Conservation (phyloP, 768 basidiomycete genomes). For the Russula emetica region DNA sequence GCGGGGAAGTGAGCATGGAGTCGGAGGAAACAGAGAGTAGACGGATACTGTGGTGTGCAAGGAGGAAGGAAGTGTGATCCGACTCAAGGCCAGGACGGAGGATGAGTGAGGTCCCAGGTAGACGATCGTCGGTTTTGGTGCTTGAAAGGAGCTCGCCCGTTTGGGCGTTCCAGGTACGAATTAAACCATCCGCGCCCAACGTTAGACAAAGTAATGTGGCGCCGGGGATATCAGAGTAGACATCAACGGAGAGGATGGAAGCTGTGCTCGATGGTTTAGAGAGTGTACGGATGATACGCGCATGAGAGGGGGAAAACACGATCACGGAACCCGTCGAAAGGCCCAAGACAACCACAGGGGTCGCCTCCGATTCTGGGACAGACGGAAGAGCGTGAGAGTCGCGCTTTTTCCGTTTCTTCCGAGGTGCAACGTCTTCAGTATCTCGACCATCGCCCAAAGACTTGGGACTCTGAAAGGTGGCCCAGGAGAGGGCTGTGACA, state of each 20-base stretch:
- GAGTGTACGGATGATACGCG: conserved; percentile 50
- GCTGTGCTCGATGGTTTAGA: conserved; percentile 53
- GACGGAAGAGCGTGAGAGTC: conserved; percentile 34
- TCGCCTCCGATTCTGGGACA: conserved; percentile 31
- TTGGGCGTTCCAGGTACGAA: conserved; percentile 56
- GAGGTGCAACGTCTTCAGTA: conserved; percentile 36
- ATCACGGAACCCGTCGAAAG: conserved; percentile 56
- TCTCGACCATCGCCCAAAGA: conserved; percentile 29
- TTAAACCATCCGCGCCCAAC: conserved; percentile 51
- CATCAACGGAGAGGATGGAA: conserved; percentile 47
- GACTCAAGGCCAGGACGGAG: conserved; percentile 38
- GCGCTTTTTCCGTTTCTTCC: conserved; percentile 54
- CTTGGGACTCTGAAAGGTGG: conserved; percentile 35
- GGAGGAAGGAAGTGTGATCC: conserved; percentile 44
- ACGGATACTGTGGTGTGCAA: conserved; percentile 57
- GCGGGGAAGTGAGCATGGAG: conserved; percentile 34
- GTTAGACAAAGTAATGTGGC: conserved; percentile 46
- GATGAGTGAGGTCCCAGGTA: conserved; percentile 53
- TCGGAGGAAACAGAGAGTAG: conserved; percentile 41
- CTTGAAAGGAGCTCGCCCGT: conserved; percentile 46
- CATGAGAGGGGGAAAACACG: conserved; percentile 60
- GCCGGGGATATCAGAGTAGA: conserved; percentile 32
- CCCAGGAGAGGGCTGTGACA: conserved; percentile 54
- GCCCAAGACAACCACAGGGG: conserved; percentile 52
- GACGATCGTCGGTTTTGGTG: conserved; percentile 56